A percentile compares a stretch with the other conserved stretches of the same genome.
These are phyloP conservation scores for Neopestalotiopsis sp. DNA, from an alignment of 2,329 filamentous ascomycete species.

Conservation along the genomic window DNA sequence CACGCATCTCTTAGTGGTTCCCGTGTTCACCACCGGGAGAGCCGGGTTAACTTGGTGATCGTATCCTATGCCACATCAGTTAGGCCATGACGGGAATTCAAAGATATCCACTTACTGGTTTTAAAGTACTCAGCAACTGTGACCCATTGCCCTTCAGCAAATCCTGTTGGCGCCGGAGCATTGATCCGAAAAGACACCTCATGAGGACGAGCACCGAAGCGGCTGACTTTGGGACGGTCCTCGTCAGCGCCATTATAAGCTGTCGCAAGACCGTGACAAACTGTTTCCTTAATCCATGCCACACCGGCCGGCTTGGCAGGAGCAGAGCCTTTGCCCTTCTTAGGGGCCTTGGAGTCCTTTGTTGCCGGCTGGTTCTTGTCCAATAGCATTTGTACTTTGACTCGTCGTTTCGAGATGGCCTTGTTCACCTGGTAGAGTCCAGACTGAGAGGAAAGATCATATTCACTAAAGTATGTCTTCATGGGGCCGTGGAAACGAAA, in stretches of 20 bases:
- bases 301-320: constrained; percentile 19
- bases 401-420: constrained; percentile 28
- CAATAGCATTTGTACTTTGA: constrained; percentile 23
- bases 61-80: constrained; percentile 28
- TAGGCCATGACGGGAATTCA: background rate
- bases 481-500: constrained; percentile 39
- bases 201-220: constrained; percentile 29
- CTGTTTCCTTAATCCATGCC: constrained; percentile 26
- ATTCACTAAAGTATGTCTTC: constrained; percentile 38
- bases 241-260: constrained; percentile 37
- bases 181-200: constrained; percentile 40
- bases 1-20: constrained; percentile 58
- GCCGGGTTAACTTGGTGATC: constrained; percentile 36
- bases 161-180: constrained; percentile 30
- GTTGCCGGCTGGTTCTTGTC: constrained; percentile 18
- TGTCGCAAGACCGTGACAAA: constrained; percentile 34
- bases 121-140: constrained; percentile 52
- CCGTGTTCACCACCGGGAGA: constrained; percentile 71
- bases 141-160: constrained; percentile 32
- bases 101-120: constrained; percentile 5
- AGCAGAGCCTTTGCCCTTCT: constrained; percentile 22
- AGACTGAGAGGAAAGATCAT: background rate
- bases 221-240: constrained; percentile 34
- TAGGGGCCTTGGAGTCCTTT: constrained; percentile 25
- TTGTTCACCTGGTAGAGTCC: constrained; percentile 19